Evolutionary conservation across 305 asterid species (phyloP).

Genomic region (Coffea humblotiana): DNA sequence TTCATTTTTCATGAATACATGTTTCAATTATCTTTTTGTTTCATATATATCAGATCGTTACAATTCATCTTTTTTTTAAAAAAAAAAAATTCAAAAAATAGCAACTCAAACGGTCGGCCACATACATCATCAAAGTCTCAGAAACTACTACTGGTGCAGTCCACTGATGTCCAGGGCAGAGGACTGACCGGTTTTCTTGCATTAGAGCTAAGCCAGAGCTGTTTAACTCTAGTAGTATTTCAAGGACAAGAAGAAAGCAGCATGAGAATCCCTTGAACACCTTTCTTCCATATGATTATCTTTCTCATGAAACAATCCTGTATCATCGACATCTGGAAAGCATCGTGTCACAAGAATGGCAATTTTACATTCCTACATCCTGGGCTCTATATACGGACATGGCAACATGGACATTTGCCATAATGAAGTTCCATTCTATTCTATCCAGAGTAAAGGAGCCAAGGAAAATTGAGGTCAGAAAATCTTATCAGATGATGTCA

Average conservation of each 20-base stretch:
- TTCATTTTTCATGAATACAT: too few species aligned
- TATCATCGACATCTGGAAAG: not conserved
- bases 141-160: not conserved
- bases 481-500: slow-evolving; percentile 33
- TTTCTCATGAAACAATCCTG: not conserved
- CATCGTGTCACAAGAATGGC: not conserved
- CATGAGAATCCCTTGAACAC: not conserved
- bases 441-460: not conserved
- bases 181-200: not conserved
- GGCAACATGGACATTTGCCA: not conserved
- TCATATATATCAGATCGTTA: too few species aligned
- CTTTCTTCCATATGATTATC: not conserved
- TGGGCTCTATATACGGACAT: not conserved
- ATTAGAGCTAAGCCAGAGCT: not conserved
- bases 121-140: not conserved
- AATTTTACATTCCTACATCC: not conserved
- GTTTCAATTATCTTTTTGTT: too few species aligned
- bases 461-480: slow-evolving; percentile 13
- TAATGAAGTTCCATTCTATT: not conserved
- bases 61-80: too few species aligned
- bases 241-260: not conserved
- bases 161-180: not conserved
- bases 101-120: not conserved
- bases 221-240: not conserved
- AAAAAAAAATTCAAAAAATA: too few species aligned